phyloP scores from a whole-genome alignment of 2,329 filamentous ascomycete genomes.

The Xenoacremonium recifei region DNA sequence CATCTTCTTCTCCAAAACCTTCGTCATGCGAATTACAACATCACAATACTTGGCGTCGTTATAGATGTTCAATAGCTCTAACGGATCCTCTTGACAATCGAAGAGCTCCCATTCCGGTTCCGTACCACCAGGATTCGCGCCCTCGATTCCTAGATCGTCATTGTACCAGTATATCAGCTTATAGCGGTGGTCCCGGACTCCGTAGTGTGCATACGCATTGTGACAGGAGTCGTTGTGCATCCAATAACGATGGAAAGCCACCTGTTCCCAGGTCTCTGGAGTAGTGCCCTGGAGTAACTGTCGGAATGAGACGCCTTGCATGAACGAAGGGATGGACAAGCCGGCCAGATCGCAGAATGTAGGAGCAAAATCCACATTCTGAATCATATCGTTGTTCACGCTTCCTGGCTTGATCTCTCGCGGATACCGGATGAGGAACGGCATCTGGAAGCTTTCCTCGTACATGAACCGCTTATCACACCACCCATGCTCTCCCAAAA shows the following conservation, averaged over 20 bases:
- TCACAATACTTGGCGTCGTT: conserved; percentile 34
- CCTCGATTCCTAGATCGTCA: conserved; percentile 44
- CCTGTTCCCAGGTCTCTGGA: conserved; percentile 46
- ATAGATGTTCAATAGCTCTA: conserved; percentile 50
- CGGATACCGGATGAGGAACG: conserved; percentile 49
- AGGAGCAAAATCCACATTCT: conserved; percentile 54
- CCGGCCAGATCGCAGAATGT: conserved; percentile 47
- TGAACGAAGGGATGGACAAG: conserved; percentile 42
- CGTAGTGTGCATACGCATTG: conserved; percentile 51
- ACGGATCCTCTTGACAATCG: conserved; percentile 47
- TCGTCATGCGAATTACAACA: conserved; percentile 39
- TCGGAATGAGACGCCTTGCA: conserved; percentile 49
- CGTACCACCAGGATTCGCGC: conserved; percentile 38
- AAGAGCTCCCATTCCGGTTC: conserved; percentile 54
- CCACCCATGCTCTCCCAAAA: conserved; percentile 56
- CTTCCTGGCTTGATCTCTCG: conserved; percentile 35
- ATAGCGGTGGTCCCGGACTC: conserved; percentile 48
- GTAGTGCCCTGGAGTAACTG: conserved; percentile 35
- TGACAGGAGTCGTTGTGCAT: conserved; percentile 53
- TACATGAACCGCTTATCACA: conserved; percentile 60
- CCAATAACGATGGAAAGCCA: conserved; percentile 56
- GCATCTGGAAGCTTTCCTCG: conserved; percentile 57
- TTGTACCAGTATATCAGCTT: conserved; percentile 61
- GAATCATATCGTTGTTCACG: conserved; percentile 47
- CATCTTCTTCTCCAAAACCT: conserved; percentile 48